phyloP scores from a whole-genome alignment of 768 basidiomycete species.

The Tubosaeta sp. region DNA sequence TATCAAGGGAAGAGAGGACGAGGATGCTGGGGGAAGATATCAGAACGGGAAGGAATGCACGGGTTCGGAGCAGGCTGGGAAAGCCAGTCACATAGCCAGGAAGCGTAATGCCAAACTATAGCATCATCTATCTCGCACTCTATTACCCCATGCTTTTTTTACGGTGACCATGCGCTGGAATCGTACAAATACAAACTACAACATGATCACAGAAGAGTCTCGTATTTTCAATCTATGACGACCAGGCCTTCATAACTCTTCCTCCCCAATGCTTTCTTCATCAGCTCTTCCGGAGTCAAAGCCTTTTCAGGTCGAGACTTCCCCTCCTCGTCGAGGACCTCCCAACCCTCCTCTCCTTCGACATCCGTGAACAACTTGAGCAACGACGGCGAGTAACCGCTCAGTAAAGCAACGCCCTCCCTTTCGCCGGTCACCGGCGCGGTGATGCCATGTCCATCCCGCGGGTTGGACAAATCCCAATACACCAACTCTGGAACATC shows the following conservation, averaged over 20 bases:
- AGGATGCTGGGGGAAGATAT: neutral
- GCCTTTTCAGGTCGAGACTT: constrained; percentile 22
- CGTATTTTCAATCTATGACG: constrained; percentile 10
- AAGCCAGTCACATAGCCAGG: neutral
- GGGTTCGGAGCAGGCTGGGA: constrained; percentile 3
- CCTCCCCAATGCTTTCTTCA: constrained; percentile 45
- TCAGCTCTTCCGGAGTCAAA: constrained; percentile 41
- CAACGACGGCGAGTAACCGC: constrained; percentile 64
- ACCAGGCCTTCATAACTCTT: constrained; percentile 50
- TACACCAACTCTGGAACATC: constrained; percentile 70
- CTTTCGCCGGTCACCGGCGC: constrained; percentile 48
- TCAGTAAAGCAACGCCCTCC: constrained; percentile 65
- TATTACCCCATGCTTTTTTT: too few species aligned
- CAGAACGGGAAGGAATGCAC: constrained; percentile 8
- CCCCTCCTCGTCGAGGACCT: constrained; percentile 33
- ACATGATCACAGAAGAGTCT: neutral
- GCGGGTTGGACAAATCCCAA: constrained; percentile 51
- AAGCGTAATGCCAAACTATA: constrained; percentile 24
- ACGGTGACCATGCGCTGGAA: too few species aligned
- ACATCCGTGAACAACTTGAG: constrained; percentile 71
- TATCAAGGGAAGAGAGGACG: neutral
- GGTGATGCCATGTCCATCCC: constrained; percentile 22
- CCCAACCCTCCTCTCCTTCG: constrained; percentile 35
- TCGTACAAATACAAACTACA: neutral
- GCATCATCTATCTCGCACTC: constrained; percentile 5